Evolutionary conservation across 805 yeast genomes (phyloP).

Genomic region (Lachancea sp.): DNA sequence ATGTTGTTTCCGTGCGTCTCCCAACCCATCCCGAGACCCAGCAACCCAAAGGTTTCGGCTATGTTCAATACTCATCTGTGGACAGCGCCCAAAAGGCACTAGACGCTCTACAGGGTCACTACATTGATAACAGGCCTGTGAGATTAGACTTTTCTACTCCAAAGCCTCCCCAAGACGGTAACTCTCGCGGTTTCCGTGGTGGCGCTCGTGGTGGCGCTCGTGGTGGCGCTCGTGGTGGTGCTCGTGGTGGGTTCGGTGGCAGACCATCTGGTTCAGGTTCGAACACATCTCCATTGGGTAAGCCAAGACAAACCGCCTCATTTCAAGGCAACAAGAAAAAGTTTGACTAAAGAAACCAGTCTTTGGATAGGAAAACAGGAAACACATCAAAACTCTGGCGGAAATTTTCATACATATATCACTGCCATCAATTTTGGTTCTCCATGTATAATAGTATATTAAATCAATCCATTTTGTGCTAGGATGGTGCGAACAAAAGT

Average conservation of each 20-base stretch:
- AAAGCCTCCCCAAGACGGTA: slow-evolving; percentile 49
- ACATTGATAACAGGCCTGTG: slow-evolving; percentile 85
- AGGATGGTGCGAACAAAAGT: too few relatives aligned
- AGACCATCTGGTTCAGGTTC: slow-evolving; percentile 49
- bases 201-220: slow-evolving; percentile 39
- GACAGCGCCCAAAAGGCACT: slow-evolving; percentile 90
- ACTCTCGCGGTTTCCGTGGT: slow-evolving; percentile 31
- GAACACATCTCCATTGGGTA: slow-evolving; percentile 52
- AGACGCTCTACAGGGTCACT: slow-evolving; percentile 81
- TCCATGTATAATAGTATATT: slow-evolving; percentile 8
- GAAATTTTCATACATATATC: slow-evolving; percentile 5
- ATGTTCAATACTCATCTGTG: slow-evolving; percentile 80
- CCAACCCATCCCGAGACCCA: slow-evolving; percentile 99
- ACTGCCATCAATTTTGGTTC: slow-evolving; percentile 1
- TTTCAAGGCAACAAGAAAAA: slow-evolving; percentile 84
- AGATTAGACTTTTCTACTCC: slow-evolving; percentile 95
- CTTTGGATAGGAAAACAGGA: slow-evolving; percentile 3
- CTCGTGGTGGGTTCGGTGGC: slow-evolving; percentile 29
- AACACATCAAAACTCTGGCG: background rate
- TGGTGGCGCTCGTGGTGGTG: slow-evolving; percentile 31
- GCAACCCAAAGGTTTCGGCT: slow-evolving; percentile 98
- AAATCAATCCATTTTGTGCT: slow-evolving; percentile 3
- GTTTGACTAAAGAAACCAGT: slow-evolving; percentile 47
- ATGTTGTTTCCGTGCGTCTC: slow-evolving; percentile 80
- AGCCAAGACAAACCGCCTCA: slow-evolving; percentile 40